Evolutionary conservation across 108 stramenopile species (phyloP).

Genomic region (Nitzschia sp.): DNA sequence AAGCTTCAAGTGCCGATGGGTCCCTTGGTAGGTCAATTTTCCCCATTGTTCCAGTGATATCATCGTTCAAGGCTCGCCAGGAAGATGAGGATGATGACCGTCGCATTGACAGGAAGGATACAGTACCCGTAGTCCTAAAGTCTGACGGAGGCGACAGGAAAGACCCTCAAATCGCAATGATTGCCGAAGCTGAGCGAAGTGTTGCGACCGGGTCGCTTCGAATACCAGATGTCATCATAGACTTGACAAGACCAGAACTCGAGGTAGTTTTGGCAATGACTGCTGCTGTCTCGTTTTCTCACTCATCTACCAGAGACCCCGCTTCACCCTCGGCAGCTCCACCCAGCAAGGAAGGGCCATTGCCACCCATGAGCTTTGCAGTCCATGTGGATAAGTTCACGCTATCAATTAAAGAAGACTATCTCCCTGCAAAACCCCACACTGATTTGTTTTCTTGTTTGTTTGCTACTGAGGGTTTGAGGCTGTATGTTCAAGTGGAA

Average conservation of each 20-base stretch:
- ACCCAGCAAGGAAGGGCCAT: background rate
- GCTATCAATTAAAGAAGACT: conserved; percentile 13
- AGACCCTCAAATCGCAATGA: conserved; percentile 66
- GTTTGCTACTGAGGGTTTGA: conserved; percentile 27
- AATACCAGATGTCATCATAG: conserved; percentile 56
- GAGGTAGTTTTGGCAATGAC: conserved; percentile 28
- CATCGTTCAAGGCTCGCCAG: conserved; percentile 75
- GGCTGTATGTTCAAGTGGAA: conserved; percentile 7
- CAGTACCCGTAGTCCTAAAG: conserved; percentile 14
- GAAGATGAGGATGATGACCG: conserved; percentile 55
- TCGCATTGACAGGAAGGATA: conserved; percentile 21
- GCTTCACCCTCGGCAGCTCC: background rate
- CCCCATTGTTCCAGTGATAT: conserved; percentile 64
- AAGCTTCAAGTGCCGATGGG: conserved; percentile 1
- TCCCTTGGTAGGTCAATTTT: conserved; percentile 35
- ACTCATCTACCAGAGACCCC: background rate
- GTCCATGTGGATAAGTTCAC: conserved; percentile 23
- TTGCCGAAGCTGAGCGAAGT: conserved; percentile 52
- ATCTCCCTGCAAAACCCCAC: background rate
- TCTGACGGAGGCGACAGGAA: conserved; percentile 28
- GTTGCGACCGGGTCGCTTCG: conserved; percentile 36
- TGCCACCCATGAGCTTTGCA: conserved; percentile 3
- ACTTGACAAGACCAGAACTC: conserved; percentile 57
- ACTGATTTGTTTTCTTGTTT: conserved; percentile 7
- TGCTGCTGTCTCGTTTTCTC: background rate